Percentiles rank a stretch among this genome's conserved stretches.
phyloP scores from a whole-genome alignment of 2,329 filamentous ascomycete genomes.

The Talaromyces sp. region DNA sequence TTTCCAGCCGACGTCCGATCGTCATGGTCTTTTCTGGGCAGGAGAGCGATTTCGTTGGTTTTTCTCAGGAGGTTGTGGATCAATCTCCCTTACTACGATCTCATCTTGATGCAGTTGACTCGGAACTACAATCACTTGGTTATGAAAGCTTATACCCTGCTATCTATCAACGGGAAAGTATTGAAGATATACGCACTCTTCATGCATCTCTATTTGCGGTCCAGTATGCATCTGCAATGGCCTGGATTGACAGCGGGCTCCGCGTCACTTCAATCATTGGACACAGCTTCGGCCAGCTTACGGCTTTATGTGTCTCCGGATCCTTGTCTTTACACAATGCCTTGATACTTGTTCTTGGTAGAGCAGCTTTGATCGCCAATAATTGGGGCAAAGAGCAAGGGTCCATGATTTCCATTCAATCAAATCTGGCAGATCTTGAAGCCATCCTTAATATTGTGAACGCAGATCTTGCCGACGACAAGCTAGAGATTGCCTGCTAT shows the following conservation, averaged over 20 bases:
- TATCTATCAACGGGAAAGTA: constrained; percentile 25
- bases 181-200: constrained; percentile 24
- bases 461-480: constrained; percentile 14
- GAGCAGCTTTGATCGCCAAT: constrained; percentile 31
- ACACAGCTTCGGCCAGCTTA: constrained; percentile 40
- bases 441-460: constrained; percentile 16
- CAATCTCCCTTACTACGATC: constrained; percentile 25
- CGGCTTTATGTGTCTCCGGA: constrained; percentile 33
- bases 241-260: constrained; percentile 40
- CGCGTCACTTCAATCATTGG: constrained; percentile 33
- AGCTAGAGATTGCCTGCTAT: constrained; percentile 46
- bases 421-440: constrained; percentile 25
- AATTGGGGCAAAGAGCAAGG: constrained; percentile 34
- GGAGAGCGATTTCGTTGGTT: constrained; percentile 25
- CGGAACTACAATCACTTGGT: constrained; percentile 27
- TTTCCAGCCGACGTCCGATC: constrained; percentile 21
- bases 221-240: constrained; percentile 38
- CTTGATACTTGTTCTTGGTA: constrained; percentile 27
- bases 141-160: constrained; percentile 32
- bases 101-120: constrained; percentile 36
- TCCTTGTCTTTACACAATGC: constrained; percentile 30
- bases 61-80: constrained; percentile 30
- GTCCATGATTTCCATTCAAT: constrained; percentile 35
- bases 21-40: constrained; percentile 44
- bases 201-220: constrained; percentile 38